Base-by-base conservation (phyloP, 192 early-diverging fungal genomes). In the Bifiguratus adelaidae region DNA sequence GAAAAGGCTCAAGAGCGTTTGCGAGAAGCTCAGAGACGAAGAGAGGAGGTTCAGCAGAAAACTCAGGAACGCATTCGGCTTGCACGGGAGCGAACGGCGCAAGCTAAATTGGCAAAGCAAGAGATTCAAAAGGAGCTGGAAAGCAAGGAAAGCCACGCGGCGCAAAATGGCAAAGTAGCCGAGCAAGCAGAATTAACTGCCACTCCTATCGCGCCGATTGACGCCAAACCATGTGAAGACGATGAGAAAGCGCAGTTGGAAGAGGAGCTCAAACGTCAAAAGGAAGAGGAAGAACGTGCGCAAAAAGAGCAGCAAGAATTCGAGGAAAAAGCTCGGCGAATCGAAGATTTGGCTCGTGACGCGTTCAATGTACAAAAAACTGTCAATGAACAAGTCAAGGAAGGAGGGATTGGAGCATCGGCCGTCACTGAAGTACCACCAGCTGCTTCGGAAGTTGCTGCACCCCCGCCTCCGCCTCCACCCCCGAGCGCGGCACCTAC, bases 1-100 rank as follows among this genome's bases (percentile, higher is more conserved):
- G 49, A 47, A 29, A 40, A 34, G 1, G 62, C 62, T n/a, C 62
- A 65, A 15, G 52, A 58, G 18, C 46, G 60, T 42, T 48, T 74
- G 25, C 61, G 65, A 28, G 72, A 74, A 23, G 69, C 68, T 5
- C 61, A 71, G 29, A 29, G 56, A 16, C 43, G 52, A 16, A 69
- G 67, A 2, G 47, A 56, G 24, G 59, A 62, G 24, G 51, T 54
- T n/a, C 28, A 67, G 15, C 38, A 63, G 16, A 1, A 15, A 8
- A 61, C 50, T 51, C 52, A 52, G 21, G 59, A 61, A 50, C 41
- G 45, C 13, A 29, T 42, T 12, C 15, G 44, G 27, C 24, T 38
- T 12, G 46, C 11, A 16, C 21, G 38, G 21, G n/a, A 35, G 42
- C 35, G 30, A 28, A 41, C 2, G 27, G 20, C 13, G 28, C 42